Conservation (phyloP, 106 monocot genomes). For the Dioscorea dumetorum region DNA sequence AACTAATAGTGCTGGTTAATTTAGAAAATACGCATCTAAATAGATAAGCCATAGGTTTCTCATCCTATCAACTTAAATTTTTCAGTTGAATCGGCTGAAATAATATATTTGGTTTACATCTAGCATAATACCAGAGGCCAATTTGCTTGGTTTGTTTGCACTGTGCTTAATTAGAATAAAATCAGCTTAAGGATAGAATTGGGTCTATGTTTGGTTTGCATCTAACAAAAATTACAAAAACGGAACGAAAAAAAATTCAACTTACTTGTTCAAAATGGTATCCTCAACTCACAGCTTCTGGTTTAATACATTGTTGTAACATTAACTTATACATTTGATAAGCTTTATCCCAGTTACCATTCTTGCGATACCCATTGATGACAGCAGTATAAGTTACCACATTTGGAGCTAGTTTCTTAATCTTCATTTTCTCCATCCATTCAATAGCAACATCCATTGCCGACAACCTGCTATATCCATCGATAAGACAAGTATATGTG, state of each 20-base stretch:
- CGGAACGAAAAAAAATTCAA: not conserved
- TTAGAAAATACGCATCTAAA: no score
- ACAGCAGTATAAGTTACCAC: slow-evolving; percentile 24
- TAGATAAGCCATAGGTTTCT: no score
- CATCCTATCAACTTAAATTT: no score
- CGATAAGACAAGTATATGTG: slow-evolving; percentile 24
- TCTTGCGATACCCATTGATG: slow-evolving; percentile 16
- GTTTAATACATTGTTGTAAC: slow-evolving; percentile 11
- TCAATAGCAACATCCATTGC: slow-evolving; percentile 11
- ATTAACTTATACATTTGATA: slow-evolving; percentile 9
- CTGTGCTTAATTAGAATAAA: no score
- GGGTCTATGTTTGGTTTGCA: no score
- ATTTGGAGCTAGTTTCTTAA: slow-evolving; percentile 13
- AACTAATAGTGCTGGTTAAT: no score
- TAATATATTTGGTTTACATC: no score
- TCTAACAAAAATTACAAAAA: no score
- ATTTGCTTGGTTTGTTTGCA: no score
- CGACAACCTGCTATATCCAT: slow-evolving; percentile 18
- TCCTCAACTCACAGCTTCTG: not conserved
- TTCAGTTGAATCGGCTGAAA: no score
- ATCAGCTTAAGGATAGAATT: no score
- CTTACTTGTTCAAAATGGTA: not conserved
- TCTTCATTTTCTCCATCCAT: slow-evolving; percentile 16
- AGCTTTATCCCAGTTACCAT: slow-evolving; percentile 9
- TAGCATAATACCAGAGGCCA: no score